A percentile compares a stretch with the other conserved stretches of the same genome.
These are phyloP conservation scores for Arthrocladium fulminans DNA, from an alignment of 2,329 filamentous ascomycete genomes.

Conservation along the genomic window DNA sequence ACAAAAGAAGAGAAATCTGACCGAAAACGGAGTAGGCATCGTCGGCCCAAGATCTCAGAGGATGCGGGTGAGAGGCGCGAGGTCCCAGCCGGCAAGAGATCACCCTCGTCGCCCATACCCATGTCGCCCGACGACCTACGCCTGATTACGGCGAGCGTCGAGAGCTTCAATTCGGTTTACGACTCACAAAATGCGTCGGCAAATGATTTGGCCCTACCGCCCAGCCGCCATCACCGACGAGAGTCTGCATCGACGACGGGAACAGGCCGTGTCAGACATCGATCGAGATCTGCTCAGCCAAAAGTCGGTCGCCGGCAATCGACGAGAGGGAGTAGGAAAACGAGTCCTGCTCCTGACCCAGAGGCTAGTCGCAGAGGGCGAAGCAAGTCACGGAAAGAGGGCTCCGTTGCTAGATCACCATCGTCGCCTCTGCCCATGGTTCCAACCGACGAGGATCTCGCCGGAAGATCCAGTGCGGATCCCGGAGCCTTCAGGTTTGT, in stretches of 20 bases:
- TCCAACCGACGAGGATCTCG: constrained; percentile 44
- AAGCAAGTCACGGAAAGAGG: constrained; percentile 51
- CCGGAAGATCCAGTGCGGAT: constrained; percentile 53
- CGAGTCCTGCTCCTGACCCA: constrained; percentile 22
- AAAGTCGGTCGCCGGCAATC: constrained; percentile 25
- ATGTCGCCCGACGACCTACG: constrained; percentile 83
- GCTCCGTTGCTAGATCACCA: constrained; percentile 59
- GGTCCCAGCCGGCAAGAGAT: constrained; percentile 70
- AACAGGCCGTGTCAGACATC: constrained; percentile 25
- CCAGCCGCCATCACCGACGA: constrained; percentile 13
- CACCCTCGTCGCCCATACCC: constrained; percentile 81
- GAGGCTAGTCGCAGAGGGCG: constrained; percentile 47
- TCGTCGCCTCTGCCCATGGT: constrained; percentile 73
- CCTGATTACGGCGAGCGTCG: constrained; percentile 37
- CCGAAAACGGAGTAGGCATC: constrained; percentile 40
- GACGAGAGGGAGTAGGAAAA: constrained; percentile 30
- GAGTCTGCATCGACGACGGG: constrained; percentile 18
- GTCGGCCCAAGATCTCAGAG: constrained; percentile 48
- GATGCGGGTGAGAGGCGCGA: constrained; percentile 61
- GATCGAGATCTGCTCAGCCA: constrained; percentile 30
- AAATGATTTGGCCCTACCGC: constrained; percentile 17
- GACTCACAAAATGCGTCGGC: constrained; percentile 30
- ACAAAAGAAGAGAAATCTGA: constrained; percentile 36
- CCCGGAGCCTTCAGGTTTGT: constrained; percentile 42
- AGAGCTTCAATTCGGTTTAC: constrained; percentile 42